Evolutionary conservation across 2,329 filamentous ascomycete genomes (phyloP).

Genomic region (Diaporthe ampelina): DNA sequence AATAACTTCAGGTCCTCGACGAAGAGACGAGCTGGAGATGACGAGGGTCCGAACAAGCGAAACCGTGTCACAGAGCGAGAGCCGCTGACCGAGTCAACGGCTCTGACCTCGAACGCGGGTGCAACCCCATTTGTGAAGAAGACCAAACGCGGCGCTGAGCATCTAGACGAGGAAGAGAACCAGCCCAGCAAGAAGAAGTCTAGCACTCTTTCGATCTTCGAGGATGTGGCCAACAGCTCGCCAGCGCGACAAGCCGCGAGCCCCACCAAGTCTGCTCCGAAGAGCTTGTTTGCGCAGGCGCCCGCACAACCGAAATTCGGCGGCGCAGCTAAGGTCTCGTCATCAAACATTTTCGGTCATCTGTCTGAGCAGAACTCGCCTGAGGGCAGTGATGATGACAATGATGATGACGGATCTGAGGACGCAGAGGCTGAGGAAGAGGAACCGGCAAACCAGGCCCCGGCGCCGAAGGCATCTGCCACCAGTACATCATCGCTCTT

Average conservation of each 20-base stretch:
- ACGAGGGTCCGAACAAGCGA: constrained; percentile 63
- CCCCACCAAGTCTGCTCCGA: constrained; percentile 51
- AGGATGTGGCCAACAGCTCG: constrained; percentile 68
- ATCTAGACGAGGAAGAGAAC: constrained; percentile 62
- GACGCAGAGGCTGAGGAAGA: constrained; percentile 53
- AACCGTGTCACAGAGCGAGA: constrained; percentile 57
- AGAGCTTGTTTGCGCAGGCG: constrained; percentile 51
- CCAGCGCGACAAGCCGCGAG: constrained; percentile 51
- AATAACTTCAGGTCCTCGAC: constrained; percentile 45
- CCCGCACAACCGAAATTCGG: constrained; percentile 58
- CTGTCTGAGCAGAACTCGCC: constrained; percentile 69
- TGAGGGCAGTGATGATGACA: constrained; percentile 67
- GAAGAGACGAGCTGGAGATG: constrained; percentile 72
- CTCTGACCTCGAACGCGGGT: constrained; percentile 44
- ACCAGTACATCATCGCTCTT: constrained; percentile 58
- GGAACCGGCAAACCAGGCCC: constrained; percentile 62
- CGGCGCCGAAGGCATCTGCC: constrained; percentile 56
- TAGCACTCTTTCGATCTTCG: constrained; percentile 69
- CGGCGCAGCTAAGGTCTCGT: constrained; percentile 43
- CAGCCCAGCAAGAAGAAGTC: constrained; percentile 68
- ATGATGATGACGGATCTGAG: constrained; percentile 62
- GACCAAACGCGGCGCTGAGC: constrained; percentile 67
- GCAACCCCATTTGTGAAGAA: constrained; percentile 56
- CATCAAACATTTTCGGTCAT: constrained; percentile 70
- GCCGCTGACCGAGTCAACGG: constrained; percentile 53